Percentiles rank a stretch among this genome's conserved stretches.
phyloP scores from a whole-genome alignment of 108 stramenopile genomes.

The Bacterosira constricta region DNA sequence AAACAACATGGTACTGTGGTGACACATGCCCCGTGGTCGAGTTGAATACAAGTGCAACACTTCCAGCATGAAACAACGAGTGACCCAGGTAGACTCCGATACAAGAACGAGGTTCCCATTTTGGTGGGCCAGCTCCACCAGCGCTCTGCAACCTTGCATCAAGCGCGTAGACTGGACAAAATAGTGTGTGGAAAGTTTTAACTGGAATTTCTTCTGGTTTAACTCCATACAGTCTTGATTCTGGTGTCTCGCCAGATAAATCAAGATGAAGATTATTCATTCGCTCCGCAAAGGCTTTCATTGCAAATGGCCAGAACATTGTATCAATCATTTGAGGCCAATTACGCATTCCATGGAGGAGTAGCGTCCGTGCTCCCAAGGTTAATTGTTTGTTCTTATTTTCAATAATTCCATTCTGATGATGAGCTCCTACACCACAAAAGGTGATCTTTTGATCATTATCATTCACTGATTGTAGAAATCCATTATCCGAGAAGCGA shows the following conservation, averaged over 20 bases:
- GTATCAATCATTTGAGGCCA: conserved; percentile 11
- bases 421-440: conserved; percentile 31
- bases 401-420: conserved; percentile 38
- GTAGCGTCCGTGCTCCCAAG: conserved; percentile 4
- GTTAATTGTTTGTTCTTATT: conserved; percentile 21
- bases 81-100: conserved; percentile 37
- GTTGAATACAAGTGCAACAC: conserved; percentile 34
- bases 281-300: conserved; percentile 4
- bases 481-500: conserved; percentile 6
- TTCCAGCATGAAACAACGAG: conserved; percentile 34
- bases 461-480: background rate
- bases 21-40: conserved; percentile 34
- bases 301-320: conserved; percentile 27
- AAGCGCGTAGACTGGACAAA: conserved; percentile 13
- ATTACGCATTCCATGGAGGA: conserved; percentile 11
- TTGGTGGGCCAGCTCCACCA: conserved; percentile 9
- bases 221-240: background rate
- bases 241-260: background rate
- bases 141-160: conserved; percentile 12
- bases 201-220: background rate
- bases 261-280: conserved; percentile 11
- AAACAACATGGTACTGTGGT: conserved; percentile 38
- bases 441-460: conserved; percentile 6
- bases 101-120: conserved; percentile 28
- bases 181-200: conserved; percentile 10